Evolutionary conservation across 805 yeast species (phyloP).

Genomic region (Scheffersomyces stipitis): DNA sequence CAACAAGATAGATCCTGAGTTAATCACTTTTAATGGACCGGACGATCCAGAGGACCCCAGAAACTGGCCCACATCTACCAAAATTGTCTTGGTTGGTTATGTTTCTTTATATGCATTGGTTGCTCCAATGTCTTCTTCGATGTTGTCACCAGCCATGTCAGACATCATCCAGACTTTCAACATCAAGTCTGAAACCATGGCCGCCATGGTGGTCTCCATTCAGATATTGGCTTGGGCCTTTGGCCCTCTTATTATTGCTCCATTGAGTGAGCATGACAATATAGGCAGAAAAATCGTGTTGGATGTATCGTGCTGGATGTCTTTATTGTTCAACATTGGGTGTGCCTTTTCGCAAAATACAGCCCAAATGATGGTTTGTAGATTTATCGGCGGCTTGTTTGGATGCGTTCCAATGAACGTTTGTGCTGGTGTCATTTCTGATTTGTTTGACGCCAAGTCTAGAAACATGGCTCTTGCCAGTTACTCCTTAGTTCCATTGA

Average conservation of each 20-base stretch:
- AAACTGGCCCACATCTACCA: constrained; percentile 51
- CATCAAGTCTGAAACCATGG: constrained; percentile 40
- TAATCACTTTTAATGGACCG: constrained; percentile 66
- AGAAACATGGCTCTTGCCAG: constrained; percentile 58
- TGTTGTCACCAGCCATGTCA: constrained; percentile 59
- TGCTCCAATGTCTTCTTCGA: constrained; percentile 63
- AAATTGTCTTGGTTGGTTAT: constrained; percentile 43
- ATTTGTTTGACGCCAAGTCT: constrained; percentile 51
- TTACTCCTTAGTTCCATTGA: constrained; percentile 60
- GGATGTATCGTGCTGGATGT: constrained; percentile 48
- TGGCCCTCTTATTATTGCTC: constrained; percentile 66
- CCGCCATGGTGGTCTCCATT: constrained; percentile 57
- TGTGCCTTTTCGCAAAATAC: constrained; percentile 61
- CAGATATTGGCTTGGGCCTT: constrained; percentile 71
- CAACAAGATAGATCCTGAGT: constrained; percentile 57
- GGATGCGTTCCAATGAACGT: constrained; percentile 68
- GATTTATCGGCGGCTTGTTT: constrained; percentile 66
- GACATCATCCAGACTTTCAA: constrained; percentile 46
- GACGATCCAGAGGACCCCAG: constrained; percentile 63
- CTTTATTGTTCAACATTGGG: constrained; percentile 52
- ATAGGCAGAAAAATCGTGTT: constrained; percentile 62
- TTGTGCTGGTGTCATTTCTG: constrained; percentile 70
- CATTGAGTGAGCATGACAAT: constrained; percentile 57
- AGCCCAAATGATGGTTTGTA: constrained; percentile 58
- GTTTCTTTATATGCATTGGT: constrained; percentile 57